These are phyloP conservation scores for Raffaelea albimanens DNA, from an alignment of 2,329 filamentous ascomycete genomes.

Conservation along the genomic window DNA sequence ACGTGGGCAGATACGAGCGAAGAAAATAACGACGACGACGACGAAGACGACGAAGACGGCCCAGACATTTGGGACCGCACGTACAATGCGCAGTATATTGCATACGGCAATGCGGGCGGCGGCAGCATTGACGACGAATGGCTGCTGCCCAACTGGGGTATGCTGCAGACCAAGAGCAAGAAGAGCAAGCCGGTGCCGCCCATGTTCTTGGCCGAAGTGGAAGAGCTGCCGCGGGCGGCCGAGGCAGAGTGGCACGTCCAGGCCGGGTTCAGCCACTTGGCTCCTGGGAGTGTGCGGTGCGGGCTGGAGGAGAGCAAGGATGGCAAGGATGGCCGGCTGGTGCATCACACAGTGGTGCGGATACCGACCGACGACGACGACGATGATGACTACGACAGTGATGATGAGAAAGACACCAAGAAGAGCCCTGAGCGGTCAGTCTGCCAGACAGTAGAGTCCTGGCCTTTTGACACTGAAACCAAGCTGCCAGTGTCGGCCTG, in stretches of 20 bases:
- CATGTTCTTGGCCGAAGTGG: conserved; percentile 66
- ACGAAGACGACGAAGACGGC: conserved; percentile 32
- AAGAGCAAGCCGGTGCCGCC: conserved; percentile 39
- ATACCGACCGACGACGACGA: not conserved
- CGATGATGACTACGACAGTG: not conserved
- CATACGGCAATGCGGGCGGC: conserved; percentile 11
- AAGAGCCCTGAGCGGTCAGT: not conserved
- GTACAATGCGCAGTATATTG: conserved; percentile 43
- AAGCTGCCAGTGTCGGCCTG: not conserved
- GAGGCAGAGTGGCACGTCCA: conserved; percentile 78
- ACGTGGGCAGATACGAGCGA: conserved; percentile 30
- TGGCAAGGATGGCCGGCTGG: not conserved
- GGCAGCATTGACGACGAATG: conserved; percentile 6
- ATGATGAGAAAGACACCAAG: not conserved
- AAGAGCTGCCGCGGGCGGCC: conserved; percentile 63
- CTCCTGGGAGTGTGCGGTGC: conserved; percentile 1
- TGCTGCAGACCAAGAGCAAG: conserved; percentile 18
- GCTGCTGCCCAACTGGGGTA: conserved; percentile 41
- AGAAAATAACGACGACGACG: conserved; percentile 41
- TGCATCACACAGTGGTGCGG: not conserved
- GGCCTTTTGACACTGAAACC: not conserved
- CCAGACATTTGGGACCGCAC: conserved; percentile 62
- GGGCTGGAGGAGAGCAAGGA: not conserved
- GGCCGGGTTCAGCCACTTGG: conserved; percentile 40
- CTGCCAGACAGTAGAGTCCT: conserved; percentile 2